Base-by-base conservation (phyloP, 2,329 filamentous ascomycete genomes). In the Rasamsonia emersonii region DNA sequence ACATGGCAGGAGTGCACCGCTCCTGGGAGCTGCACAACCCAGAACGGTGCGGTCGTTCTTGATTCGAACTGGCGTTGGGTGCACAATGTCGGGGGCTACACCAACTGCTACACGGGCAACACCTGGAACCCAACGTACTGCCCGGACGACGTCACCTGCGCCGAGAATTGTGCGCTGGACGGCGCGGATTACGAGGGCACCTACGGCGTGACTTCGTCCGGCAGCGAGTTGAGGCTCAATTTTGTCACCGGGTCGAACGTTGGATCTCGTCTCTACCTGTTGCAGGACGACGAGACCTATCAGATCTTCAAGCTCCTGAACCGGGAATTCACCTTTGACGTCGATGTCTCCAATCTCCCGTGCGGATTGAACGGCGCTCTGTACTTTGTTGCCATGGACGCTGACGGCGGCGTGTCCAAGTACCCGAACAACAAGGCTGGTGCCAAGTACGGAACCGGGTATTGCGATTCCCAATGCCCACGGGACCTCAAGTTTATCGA, bases 291-390 rank as follows among this genome's bases (percentile, higher is more conserved):
- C 27, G 65, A 63, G 46, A 71, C 69, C 38, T 83, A 83, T 56
- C 62, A 81, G 61, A 68, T 71, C 51, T 77, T 82, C 60, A 68
- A 73, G 37, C 64, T 82, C 36, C 64, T 75, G 32, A 75, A 74
- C 57, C 70, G 77, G 49, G 79, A 84, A 56, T 77, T 84, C 59
- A 77, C 75, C 34, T 82, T 83, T 39, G 78, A 82, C 34, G 78
- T 82, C 17, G 79, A 84, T 51, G 72, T 81, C 28, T 81, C 77
- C 25, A 69, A 70, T 46, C 62, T 82, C 14, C 71, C 72, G 38
- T 84, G 80, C 48, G 80, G 80, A 39, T 60, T 84, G 36, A 83
- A 85, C 58, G 79, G 79, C 32, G 79, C 79, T 28, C 61, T 83
- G 27, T 83, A 83, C 61, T 66, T 80, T 23, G 63, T 71, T 10